Conservation (phyloP, 2,329 filamentous ascomycete species). For the Orbilia javanica region DNA sequence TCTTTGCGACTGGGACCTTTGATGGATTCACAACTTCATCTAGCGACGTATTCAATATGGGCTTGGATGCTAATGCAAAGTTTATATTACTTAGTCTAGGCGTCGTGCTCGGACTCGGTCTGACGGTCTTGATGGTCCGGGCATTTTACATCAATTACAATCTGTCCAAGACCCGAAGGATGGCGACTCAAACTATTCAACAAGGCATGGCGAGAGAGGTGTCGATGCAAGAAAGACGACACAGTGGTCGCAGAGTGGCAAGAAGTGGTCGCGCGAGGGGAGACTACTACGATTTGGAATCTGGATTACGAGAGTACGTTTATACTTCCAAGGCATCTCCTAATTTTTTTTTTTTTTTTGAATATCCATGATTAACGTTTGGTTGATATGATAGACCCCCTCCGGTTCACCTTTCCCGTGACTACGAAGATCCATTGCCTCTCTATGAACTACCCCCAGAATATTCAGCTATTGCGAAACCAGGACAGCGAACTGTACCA, state of each 20-base stretch:
- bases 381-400: constrained; percentile 40
- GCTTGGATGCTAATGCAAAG: constrained; percentile 51
- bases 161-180: constrained; percentile 46
- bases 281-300: constrained; percentile 49
- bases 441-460: constrained; percentile 55
- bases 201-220: constrained; percentile 42
- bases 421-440: constrained; percentile 50
- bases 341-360: no score
- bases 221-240: constrained; percentile 39
- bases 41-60: constrained; percentile 26
- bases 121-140: constrained; percentile 53
- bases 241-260: constrained; percentile 37
- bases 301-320: constrained; percentile 55
- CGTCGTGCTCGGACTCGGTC: constrained; percentile 57
- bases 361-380: constrained; percentile 13
- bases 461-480: constrained; percentile 53
- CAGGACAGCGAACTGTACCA: constrained; percentile 36
- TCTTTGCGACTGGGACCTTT: constrained; percentile 4
- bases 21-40: constrained; percentile 28
- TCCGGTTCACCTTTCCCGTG: constrained; percentile 46
- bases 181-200: constrained; percentile 34
- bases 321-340: no score
- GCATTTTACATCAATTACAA: constrained; percentile 55
- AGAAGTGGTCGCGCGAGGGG: constrained; percentile 44
- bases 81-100: constrained; percentile 55